Conservation (phyloP, 2,329 filamentous ascomycete genomes). For the Byssoonygena ceratinophila region DNA sequence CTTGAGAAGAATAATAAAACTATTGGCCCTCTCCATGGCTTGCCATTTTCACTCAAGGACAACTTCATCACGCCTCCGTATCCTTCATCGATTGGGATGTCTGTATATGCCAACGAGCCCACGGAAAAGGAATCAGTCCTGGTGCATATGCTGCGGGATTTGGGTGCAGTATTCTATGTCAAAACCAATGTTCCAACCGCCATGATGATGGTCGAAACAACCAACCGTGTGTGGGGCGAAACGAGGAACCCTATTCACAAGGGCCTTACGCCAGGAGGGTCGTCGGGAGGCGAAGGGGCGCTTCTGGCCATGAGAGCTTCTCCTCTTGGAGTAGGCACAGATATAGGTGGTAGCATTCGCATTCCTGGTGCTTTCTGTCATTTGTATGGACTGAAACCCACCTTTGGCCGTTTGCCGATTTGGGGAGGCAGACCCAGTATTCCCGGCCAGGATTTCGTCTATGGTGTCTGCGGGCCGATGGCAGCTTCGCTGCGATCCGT, state of each 20-base stretch:
- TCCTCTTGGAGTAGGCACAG: slow-evolving; percentile 29
- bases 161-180: slow-evolving; percentile 36
- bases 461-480: slow-evolving; percentile 33
- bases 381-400: slow-evolving; percentile 34
- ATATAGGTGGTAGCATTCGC: slow-evolving; percentile 35
- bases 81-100: slow-evolving; percentile 18
- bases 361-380: slow-evolving; percentile 32
- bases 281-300: slow-evolving; percentile 30
- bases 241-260: slow-evolving; percentile 31
- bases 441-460: slow-evolving; percentile 32
- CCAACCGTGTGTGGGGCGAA: slow-evolving; percentile 36
- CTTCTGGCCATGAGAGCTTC: slow-evolving; percentile 26
- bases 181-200: slow-evolving; percentile 33
- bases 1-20: slow-evolving; percentile 33
- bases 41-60: slow-evolving; percentile 36
- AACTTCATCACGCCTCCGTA: slow-evolving; percentile 28
- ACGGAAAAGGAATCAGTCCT: slow-evolving; percentile 24
- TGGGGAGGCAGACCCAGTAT: slow-evolving; percentile 30
- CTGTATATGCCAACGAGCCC: slow-evolving; percentile 17
- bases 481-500: slow-evolving; percentile 27
- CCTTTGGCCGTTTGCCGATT: slow-evolving; percentile 30
- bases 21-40: slow-evolving; percentile 33
- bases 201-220: slow-evolving; percentile 38
- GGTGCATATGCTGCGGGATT: slow-evolving; percentile 30
- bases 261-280: slow-evolving; percentile 27